Evolutionary conservation across 305 asterid species (phyloP), one percentile per base, ranked within the genome.

Genomic region (Fraxinus xanthoxyloides): DNA sequence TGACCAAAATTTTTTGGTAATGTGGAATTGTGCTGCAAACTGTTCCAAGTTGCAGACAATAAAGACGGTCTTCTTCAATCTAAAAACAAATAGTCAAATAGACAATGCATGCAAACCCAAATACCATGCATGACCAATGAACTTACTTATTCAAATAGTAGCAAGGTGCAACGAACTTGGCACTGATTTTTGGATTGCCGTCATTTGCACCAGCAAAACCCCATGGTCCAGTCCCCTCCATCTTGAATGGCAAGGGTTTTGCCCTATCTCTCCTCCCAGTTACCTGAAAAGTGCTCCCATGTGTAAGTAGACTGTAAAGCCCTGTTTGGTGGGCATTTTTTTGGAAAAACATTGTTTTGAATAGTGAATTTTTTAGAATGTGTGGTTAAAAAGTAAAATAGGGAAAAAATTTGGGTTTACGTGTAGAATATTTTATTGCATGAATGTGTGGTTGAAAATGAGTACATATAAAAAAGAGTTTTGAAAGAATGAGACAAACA

Each of bases 231-330:
- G 86, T 87, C 12, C 92, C 85, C 51, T 92, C 96, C 98, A 97
- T 91, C 89, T 91, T 97, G 88, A 94, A 97, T 3, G 98, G 92
- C 85, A 97, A 88, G 7, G 99, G 97, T 88, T 93, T 94, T 70
- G 98, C 99, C 87, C 99, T 90, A 28, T 97, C 99, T 88, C 99
- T 87, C 83, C 98, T 92, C 79, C 99, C 98, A 70, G 99, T 97
- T 67, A 94, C 99, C 98, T 97, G 91, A 72, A 80, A 24, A 82
- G 54, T 72, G 10, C 15, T 56, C 24, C 65, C 38, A 51, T 54
- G 46, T 2, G 59, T 28, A 77, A 32, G 59, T 34, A 77, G 77
- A 40, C 5, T 1, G 30, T 4, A 2, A 40, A 9, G 48, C 15
- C 2, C 48, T 40, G 15, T 40, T 40, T 40, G 15, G 48, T 2